Conservation (phyloP, 2,329 filamentous ascomycete genomes). For the Stagonosporopsis cucurbitacearum region DNA sequence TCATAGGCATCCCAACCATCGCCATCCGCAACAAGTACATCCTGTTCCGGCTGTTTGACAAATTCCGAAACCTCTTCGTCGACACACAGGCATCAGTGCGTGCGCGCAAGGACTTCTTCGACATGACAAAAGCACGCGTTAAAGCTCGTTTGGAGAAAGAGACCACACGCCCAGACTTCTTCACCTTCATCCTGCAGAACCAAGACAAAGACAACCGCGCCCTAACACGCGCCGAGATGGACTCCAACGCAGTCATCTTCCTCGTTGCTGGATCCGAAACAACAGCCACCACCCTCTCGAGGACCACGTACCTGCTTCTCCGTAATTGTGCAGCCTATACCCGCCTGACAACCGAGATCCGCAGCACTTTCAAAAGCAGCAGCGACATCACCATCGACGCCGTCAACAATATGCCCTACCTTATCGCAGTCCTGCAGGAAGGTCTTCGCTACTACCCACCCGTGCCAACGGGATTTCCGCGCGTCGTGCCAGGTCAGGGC, state of each 20-base stretch:
- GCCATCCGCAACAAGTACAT: constrained; percentile 26
- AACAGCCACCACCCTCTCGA: constrained; percentile 54
- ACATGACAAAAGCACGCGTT: constrained; percentile 24
- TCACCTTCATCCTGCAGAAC: constrained; percentile 34
- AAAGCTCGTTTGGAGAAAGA: constrained; percentile 26
- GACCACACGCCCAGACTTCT: constrained; percentile 33
- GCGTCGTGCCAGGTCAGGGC: constrained; percentile 33
- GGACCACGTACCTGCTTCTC: constrained; percentile 52
- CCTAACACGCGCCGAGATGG: constrained; percentile 42
- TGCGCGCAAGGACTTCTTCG: constrained; percentile 28
- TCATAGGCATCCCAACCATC: constrained; percentile 21
- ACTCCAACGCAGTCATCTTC: constrained; percentile 42
- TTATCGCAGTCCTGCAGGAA: constrained; percentile 39
- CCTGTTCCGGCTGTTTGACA: constrained; percentile 28
- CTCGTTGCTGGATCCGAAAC: constrained; percentile 56
- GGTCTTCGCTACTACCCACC: constrained; percentile 39
- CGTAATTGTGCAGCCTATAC: constrained; percentile 22
- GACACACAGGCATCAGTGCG: constrained; percentile 9
- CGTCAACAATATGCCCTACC: constrained; percentile 36
- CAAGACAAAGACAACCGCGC: constrained; percentile 22
- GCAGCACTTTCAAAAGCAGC: constrained; percentile 25
- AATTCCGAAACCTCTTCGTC: constrained; percentile 18
- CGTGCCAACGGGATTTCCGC: constrained; percentile 39
- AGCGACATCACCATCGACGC: constrained; percentile 35
- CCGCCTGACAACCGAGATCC: constrained; percentile 34